These are phyloP conservation scores for Heterobasidion parviporum DNA, from an alignment of 1,284 basidiomycete genomes.

Conservation along the genomic window DNA sequence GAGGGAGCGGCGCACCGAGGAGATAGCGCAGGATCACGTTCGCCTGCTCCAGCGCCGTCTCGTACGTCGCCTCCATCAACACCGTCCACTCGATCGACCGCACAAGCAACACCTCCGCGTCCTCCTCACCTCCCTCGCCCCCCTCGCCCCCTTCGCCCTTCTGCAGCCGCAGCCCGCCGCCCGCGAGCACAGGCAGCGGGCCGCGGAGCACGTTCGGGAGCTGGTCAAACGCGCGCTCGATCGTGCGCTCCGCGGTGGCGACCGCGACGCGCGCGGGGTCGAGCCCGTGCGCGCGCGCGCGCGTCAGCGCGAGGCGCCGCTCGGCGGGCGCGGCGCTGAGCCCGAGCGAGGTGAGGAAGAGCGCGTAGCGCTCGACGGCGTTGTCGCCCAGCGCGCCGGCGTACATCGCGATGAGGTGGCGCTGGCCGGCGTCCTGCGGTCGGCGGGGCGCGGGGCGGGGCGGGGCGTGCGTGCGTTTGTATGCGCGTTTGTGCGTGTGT, in stretches of 20 bases:
- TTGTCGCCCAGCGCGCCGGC: conserved; percentile 87
- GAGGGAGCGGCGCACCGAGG: conserved; percentile 48
- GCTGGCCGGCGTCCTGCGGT: conserved; percentile 67
- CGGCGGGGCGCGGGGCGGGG: too few relatives aligned
- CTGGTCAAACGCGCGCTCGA: conserved; percentile 67
- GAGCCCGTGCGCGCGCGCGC: conserved; percentile 79
- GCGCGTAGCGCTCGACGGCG: conserved; percentile 87
- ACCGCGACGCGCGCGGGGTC: conserved; percentile 79
- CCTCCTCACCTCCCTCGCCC: too few relatives aligned
- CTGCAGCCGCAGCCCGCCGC: conserved; percentile 38
- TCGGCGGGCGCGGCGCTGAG: conserved; percentile 61
- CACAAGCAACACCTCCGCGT: conserved; percentile 64
- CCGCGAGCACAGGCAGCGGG: conserved; percentile 46
- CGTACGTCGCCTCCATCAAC: conserved; percentile 65
- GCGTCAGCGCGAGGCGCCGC: conserved; percentile 65
- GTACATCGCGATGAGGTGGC: conserved; percentile 89
- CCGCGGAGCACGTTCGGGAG: conserved; percentile 45
- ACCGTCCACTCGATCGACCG: conserved; percentile 93
- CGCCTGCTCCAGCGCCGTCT: conserved; percentile 76
- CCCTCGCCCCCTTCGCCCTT: too few relatives aligned
- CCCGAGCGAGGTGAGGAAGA: conserved; percentile 82
- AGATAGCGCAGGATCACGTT: conserved; percentile 85
- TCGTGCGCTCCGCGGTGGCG: conserved; percentile 74
- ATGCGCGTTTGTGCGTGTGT: too few relatives aligned
- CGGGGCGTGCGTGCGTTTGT: background rate